phyloP scores from a whole-genome alignment of 139 green algal genomes.

The Chlamydomonas incerta region DNA sequence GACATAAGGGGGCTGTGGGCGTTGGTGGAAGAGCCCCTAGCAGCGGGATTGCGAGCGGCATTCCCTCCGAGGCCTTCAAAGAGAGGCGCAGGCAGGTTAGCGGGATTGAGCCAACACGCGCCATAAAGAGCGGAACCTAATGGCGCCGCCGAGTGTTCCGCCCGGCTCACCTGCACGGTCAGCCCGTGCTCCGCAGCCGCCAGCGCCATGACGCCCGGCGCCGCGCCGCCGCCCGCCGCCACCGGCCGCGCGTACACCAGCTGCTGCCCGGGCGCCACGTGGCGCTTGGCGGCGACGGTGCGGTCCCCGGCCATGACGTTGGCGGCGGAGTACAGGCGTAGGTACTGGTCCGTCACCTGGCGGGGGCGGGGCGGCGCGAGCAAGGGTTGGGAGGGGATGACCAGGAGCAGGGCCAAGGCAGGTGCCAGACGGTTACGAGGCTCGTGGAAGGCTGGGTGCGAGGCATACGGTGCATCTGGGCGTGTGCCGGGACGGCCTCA shows the following conservation, averaged over 20 bases:
- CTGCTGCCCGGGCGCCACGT: background rate
- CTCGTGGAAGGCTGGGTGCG: too few relatives aligned
- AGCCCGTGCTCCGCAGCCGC: slow-evolving; percentile 34
- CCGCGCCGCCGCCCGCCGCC: slow-evolving; percentile 11
- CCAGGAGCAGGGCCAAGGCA: background rate
- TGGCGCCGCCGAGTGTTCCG: too few relatives aligned
- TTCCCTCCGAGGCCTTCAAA: too few relatives aligned
- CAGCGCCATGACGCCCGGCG: slow-evolving; percentile 45
- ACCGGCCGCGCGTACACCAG: slow-evolving; percentile 40
- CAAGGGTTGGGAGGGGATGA: background rate
- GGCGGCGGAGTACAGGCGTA: slow-evolving; percentile 56
- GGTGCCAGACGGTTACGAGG: background rate
- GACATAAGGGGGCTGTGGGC: too few relatives aligned
- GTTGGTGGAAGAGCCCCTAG: too few relatives aligned
- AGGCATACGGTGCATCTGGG: too few relatives aligned
- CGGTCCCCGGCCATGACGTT: slow-evolving; percentile 39
- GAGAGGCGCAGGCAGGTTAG: too few relatives aligned
- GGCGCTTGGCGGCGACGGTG: slow-evolving; percentile 13
- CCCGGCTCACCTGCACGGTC: slow-evolving; percentile 28
- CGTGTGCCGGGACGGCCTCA: too few relatives aligned
- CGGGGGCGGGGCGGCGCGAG: slow-evolving; percentile 35
- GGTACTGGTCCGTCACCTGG: slow-evolving; percentile 50
- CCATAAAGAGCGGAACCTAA: too few relatives aligned
- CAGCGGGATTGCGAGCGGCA: too few relatives aligned
- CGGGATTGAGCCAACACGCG: too few relatives aligned